Conservation (phyloP, 106 monocot species). For the Amphibolis antarctica region DNA sequence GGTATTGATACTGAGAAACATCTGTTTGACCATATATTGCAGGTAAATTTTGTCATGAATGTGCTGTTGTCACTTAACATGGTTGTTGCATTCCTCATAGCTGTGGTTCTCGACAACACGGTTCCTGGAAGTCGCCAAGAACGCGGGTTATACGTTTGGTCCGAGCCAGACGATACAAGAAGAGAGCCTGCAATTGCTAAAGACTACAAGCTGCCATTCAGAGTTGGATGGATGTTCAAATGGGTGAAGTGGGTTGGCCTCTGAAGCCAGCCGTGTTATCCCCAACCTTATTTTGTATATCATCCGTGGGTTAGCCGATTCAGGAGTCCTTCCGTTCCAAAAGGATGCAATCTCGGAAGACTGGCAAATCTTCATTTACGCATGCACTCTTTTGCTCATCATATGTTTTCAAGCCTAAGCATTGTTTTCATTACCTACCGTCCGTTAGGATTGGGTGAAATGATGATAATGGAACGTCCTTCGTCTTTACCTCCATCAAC, state of each 20-base stretch:
- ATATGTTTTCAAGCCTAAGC: no score
- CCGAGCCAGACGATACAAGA: conserved; percentile 46
- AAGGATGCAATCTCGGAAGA: no score
- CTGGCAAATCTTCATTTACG: no score
- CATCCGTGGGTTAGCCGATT: no score
- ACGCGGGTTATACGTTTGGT: conserved; percentile 88
- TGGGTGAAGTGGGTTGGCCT: conserved; percentile 95
- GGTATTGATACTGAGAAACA: neutral
- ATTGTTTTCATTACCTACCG: no score
- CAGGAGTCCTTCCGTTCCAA: no score
- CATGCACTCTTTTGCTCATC: no score
- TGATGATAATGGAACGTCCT: no score
- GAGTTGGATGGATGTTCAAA: conserved; percentile 45
- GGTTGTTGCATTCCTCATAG: conserved; percentile 73
- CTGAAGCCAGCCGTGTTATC: conserved; percentile 13
- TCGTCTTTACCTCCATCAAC: no score
- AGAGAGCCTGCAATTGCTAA: conserved; percentile 38
- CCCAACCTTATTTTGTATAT: no score
- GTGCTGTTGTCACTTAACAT: conserved; percentile 69
- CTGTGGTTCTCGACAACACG: conserved; percentile 79
- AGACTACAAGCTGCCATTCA: conserved; percentile 74
- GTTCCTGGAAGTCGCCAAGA: conserved; percentile 79
- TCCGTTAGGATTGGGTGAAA: no score
- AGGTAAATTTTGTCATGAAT: conserved; percentile 86
- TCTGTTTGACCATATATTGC: neutral